Evolutionary conservation across 2,329 filamentous ascomycete species (phyloP), one percentile per base, ranked within the genome.

Genomic region (Scleromitrula shiraiana): DNA sequence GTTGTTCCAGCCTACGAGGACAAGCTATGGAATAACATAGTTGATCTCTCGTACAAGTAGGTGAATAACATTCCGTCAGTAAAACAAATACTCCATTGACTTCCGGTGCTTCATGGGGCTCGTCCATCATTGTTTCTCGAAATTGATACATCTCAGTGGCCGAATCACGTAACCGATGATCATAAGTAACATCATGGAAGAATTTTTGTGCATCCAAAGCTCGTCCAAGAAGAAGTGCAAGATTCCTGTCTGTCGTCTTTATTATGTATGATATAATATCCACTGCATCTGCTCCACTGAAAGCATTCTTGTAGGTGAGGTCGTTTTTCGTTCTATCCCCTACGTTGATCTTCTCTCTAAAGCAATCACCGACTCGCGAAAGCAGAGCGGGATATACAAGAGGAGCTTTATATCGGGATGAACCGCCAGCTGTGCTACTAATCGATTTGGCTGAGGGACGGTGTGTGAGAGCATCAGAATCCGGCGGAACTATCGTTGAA

Each of bases 161-260:
- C n/a, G 91, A 94, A 67, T 98, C 93, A 67, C 93, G 85, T 60
- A 98, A 72, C 40, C 93, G 80, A 67, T 98, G 93, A 60, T 96
- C 91, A 67, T 98, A 98, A 0, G 91, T 96, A 42, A 97, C 93
- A 74, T 98, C 93, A 70, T 98, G 93, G 65, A 98, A 98, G 70
- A 95, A 96, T 65, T 97, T 97, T 64, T 98, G 93, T 20, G 93
- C 93, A 68, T 98, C 93, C 52, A 98, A 72, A 35, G 93, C 89
- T 63, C 93, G 80, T 53, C 93, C 93, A 14, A 98, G 73, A 8
- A 98, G 78, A 41, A 98, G 73, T 9, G 93, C 93, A 52, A 98
- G 73, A 64, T 98, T 98, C 50, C 93, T 81, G 67, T 98, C 93
- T 0, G 88, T 95, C 1, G 93, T 98, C 62, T 94, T 85, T 67